Base-by-base conservation (phyloP, 495 filamentous ascomycete species). In the Parachaetomium inaequale region DNA sequence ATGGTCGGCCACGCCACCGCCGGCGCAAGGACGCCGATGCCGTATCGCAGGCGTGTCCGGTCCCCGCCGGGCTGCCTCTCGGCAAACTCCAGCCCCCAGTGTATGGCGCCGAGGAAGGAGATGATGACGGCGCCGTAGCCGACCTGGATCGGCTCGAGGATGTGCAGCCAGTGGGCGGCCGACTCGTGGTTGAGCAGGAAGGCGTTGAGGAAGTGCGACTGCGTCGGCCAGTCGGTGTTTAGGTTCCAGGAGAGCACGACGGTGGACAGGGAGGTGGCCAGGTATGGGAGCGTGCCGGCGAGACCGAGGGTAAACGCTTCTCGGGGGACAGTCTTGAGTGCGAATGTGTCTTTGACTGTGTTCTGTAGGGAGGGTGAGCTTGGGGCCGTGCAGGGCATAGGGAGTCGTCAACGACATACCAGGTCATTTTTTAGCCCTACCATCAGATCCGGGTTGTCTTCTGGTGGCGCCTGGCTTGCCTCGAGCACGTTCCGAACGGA, bases 81-180 rank as follows among this genome's bases (percentile, higher is more conserved):
- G 80, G 73, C 83, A 74, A 69, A 93, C 84, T 76, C 93, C 82
- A 80, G 86, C 85, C 77, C 81, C 95, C 95, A 98, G 75, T 98
- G 94, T 68, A 97, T 85, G 38, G 95, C 94, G 52, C 94, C 94
- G 25, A 98, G 84, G 83, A 98, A 98, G 49, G 92, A 96, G 68
- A 97, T 87, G 67, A 97, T 92, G 55, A 96, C 86, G 47, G 94
- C 94, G 58, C 94, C 94, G 68, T 94, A 96, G 54, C 90, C 94
- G 54, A 98, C 80, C 76, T 98, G 94, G 66, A 97, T 78, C 25
- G 93, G 95, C 76, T 97, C 92, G 42, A 96, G 79, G 46, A 93
- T 74, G 66, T 91, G 84, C 14, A 98, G 81, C 64, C 92, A 76
- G 17, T 88, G 72, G 54, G 87, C 82, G 34, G 93, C 93, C 11